phyloP scores from a whole-genome alignment of 1,284 basidiomycete species.

The Ustilago hordei region DNA sequence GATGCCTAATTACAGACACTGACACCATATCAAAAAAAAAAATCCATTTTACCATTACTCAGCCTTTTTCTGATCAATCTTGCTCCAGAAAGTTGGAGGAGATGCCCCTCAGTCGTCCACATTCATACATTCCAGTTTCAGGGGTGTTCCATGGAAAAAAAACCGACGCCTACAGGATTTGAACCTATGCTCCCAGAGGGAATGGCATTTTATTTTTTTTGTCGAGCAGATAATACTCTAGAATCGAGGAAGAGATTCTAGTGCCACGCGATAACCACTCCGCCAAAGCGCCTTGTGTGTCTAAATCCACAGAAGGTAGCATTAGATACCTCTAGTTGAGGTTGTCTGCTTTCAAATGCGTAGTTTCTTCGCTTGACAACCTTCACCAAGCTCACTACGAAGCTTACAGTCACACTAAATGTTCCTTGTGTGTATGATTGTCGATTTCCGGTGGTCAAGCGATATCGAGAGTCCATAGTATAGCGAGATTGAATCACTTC shows the following conservation, averaged over 20 bases:
- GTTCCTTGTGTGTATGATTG: background rate
- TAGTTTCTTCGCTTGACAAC: no score
- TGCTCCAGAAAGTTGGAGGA: background rate
- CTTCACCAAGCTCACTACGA: no score
- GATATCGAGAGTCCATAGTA: background rate
- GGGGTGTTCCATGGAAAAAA: background rate
- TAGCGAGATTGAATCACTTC: background rate
- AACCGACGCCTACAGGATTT: constrained; percentile 49
- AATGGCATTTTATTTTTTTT: constrained; percentile 34
- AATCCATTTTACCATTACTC: no score
- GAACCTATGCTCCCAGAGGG: constrained; percentile 51
- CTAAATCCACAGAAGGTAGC: no score
- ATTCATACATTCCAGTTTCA: no score
- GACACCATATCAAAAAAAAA: no score
- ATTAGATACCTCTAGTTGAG: rapidly evolving
- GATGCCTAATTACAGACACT: no score
- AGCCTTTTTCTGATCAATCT: no score
- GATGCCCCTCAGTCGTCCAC: no score
- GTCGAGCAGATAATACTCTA: constrained; percentile 30
- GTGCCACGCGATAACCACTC: constrained; percentile 53
- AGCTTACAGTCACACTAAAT: no score
- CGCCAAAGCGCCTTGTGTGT: constrained; percentile 38
- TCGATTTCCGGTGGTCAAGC: background rate
- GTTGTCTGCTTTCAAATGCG: background rate
- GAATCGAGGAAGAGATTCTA: constrained; percentile 25